These are phyloP conservation scores for Aspergillus hortae DNA, from an alignment of 2,329 filamentous ascomycete species.

Conservation along the genomic window DNA sequence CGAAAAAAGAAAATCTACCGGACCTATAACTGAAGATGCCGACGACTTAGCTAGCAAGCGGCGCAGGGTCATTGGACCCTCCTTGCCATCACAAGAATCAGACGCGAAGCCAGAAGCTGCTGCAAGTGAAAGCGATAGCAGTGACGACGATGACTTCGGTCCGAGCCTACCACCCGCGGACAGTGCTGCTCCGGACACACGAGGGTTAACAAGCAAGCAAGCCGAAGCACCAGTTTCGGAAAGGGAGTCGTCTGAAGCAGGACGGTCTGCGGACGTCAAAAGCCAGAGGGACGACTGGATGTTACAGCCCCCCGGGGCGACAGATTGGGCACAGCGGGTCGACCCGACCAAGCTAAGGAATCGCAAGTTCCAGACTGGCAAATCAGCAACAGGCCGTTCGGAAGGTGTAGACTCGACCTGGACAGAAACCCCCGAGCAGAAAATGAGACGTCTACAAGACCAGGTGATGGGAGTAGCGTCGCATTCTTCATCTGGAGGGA, in stretches of 20 bases:
- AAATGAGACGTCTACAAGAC: slow-evolving; percentile 73
- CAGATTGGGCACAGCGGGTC: slow-evolving; percentile 56
- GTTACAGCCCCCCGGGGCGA: slow-evolving; percentile 63
- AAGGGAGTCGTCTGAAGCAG: slow-evolving; percentile 23
- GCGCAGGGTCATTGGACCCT: slow-evolving; percentile 53
- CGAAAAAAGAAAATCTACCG: slow-evolving; percentile 1
- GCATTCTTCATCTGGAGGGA: slow-evolving; percentile 9
- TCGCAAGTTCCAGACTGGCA: slow-evolving; percentile 76
- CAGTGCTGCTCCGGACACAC: slow-evolving; percentile 5
- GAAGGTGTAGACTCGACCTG: slow-evolving; percentile 59
- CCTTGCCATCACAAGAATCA: slow-evolving; percentile 43
- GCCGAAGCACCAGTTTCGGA: neutral
- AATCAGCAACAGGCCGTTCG: slow-evolving; percentile 46
- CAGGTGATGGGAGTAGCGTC: slow-evolving; percentile 70
- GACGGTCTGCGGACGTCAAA: slow-evolving; percentile 15
- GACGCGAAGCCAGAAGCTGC: neutral
- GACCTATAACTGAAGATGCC: neutral
- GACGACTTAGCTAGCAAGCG: slow-evolving; percentile 36
- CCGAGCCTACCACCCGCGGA: slow-evolving; percentile 35
- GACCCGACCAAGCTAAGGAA: slow-evolving; percentile 81
- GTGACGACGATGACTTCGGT: slow-evolving; percentile 42
- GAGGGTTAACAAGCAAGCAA: neutral
- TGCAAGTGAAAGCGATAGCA: slow-evolving; percentile 26
- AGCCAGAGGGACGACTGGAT: slow-evolving; percentile 79
- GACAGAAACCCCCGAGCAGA: slow-evolving; percentile 90